Percentiles rank a stretch among this genome's conserved stretches.
Conservation (phyloP, 108 stramenopile genomes). For the Chaetoceros muelleri region DNA sequence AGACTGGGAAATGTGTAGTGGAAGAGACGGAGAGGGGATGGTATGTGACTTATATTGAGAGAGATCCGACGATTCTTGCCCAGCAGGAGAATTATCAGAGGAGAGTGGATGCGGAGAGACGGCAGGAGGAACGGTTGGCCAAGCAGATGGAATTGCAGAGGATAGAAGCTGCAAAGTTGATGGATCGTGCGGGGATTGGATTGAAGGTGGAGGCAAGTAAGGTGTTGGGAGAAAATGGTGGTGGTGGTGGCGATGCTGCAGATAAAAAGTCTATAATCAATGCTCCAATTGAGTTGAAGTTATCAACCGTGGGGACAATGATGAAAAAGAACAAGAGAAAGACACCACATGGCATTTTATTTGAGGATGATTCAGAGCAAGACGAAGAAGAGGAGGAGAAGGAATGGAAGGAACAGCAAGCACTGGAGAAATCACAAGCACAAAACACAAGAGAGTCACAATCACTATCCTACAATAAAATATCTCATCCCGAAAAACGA, state of each 20-base stretch:
- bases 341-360: slow-evolving; percentile 1
- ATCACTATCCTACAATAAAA: not conserved
- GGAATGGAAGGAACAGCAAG: not conserved
- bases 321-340: slow-evolving; percentile 10
- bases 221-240: slow-evolving; percentile 24
- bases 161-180: slow-evolving; percentile 66
- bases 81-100: slow-evolving; percentile 30
- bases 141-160: slow-evolving; percentile 45
- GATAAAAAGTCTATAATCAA: not conserved
- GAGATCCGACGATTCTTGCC: slow-evolving; percentile 62
- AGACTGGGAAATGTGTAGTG: slow-evolving; percentile 79
- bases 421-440: slow-evolving; percentile 1
- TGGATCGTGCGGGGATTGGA: slow-evolving; percentile 51
- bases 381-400: slow-evolving; percentile 11
- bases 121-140: slow-evolving; percentile 31
- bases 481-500: slow-evolving; percentile 1
- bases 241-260: slow-evolving; percentile 22
- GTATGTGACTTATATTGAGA: slow-evolving; percentile 93
- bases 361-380: slow-evolving; percentile 32
- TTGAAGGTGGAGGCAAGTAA: slow-evolving; percentile 42
- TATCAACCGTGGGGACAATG: not conserved
- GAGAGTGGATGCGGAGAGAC: slow-evolving; percentile 44
- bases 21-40: slow-evolving; percentile 97
- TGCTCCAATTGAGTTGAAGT: not conserved
- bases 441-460: slow-evolving; percentile 6